A percentile compares a stretch with the other conserved stretches of the same genome.
Conservation (phyloP, 139 green algal genomes). For the Chlamydomonas sphaeroides region DNA sequence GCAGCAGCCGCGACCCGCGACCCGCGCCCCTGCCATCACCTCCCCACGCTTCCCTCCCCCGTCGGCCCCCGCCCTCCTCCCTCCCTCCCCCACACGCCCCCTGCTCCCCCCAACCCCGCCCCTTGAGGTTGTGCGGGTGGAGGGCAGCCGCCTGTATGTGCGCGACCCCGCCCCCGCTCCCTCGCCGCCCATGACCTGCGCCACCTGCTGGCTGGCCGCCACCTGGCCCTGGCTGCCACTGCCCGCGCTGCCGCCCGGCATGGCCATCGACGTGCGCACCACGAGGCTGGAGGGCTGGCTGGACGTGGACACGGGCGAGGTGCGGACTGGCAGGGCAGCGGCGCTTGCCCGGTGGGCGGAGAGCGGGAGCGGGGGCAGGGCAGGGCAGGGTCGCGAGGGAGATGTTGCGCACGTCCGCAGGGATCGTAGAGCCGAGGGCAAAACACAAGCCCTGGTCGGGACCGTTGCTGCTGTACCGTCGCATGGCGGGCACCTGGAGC, state of each 20-base stretch:
- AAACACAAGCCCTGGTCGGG: no score
- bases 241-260: constrained; percentile 32
- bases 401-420: no score
- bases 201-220: constrained; percentile 29
- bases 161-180: not conserved
- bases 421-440: no score
- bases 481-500: no score
- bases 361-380: no score
- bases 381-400: no score
- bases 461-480: no score
- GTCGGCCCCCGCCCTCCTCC: not conserved
- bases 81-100: not conserved
- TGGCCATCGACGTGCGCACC: constrained; percentile 20
- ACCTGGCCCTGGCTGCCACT: constrained; percentile 35
- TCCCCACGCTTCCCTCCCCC: not conserved
- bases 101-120: not conserved
- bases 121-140: constrained; percentile 8
- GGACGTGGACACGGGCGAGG: not conserved
- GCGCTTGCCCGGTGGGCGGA: no score
- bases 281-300: constrained; percentile 33
- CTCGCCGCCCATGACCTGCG: constrained; percentile 21
- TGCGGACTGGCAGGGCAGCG: not conserved
- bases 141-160: constrained; percentile 34
- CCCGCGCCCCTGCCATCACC: not conserved
- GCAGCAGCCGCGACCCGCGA: not conserved